Conservation (phyloP, 768 basidiomycete species). For the Solioccasus polychromus region DNA sequence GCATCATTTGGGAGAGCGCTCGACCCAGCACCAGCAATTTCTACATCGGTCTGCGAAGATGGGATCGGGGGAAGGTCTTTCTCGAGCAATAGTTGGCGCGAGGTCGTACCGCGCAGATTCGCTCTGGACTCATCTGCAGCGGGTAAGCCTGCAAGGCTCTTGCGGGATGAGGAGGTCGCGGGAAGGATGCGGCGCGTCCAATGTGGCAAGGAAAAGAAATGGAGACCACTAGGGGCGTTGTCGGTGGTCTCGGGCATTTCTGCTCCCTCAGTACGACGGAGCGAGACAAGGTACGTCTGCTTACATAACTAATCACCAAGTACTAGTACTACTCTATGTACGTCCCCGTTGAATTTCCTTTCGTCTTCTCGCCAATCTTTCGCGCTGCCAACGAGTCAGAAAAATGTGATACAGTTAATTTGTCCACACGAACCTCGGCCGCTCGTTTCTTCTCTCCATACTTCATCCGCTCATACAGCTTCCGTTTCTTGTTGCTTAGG, state of each 20-base stretch:
- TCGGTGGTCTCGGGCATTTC: too few relatives aligned
- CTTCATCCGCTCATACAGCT: slow-evolving; percentile 93
- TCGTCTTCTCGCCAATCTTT: slow-evolving; percentile 57
- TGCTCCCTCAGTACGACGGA: too few relatives aligned
- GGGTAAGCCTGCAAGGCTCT: slow-evolving; percentile 23
- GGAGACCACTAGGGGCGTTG: slow-evolving; percentile 37
- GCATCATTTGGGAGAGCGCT: slow-evolving; percentile 7
- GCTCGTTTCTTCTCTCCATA: slow-evolving; percentile 74
- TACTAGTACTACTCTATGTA: not conserved
- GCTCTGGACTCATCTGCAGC: slow-evolving; percentile 24
- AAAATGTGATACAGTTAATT: not conserved
- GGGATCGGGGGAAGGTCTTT: slow-evolving; percentile 55
- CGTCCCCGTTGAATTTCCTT: slow-evolving; percentile 42
- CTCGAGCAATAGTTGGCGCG: slow-evolving; percentile 19
- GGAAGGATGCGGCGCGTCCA: slow-evolving; percentile 55
- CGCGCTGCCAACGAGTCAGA: slow-evolving; percentile 44
- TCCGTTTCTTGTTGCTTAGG: slow-evolving; percentile 93
- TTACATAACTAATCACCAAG: slow-evolving; percentile 10
- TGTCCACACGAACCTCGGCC: slow-evolving; percentile 61
- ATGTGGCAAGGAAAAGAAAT: slow-evolving; percentile 64
- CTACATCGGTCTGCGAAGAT: slow-evolving; percentile 7
- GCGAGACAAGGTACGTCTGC: slow-evolving; percentile 41
- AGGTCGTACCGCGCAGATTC: slow-evolving; percentile 15
- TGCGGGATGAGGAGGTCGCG: slow-evolving; percentile 30
- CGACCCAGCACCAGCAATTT: not conserved